Base-by-base conservation (phyloP, 2,329 filamentous ascomycete genomes). In the Phaeophleospora eucalypticola region DNA sequence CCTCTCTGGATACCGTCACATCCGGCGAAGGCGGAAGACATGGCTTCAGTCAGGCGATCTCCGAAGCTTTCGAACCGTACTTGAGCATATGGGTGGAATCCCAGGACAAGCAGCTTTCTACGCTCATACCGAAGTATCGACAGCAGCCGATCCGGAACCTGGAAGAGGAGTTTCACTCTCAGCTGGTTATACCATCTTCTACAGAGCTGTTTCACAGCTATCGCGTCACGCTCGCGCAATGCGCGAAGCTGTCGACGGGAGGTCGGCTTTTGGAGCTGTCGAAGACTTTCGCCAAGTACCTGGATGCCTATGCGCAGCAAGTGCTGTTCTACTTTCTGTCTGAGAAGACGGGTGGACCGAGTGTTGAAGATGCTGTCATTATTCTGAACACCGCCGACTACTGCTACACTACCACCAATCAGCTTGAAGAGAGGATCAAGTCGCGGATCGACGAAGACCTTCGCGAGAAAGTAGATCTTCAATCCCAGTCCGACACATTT, bases 191-290 rank as follows among this genome's bases (percentile, higher is more conserved):
- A 48, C 78, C 86, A 1, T 97, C 93, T 0, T 95, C 93, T 3
- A 96, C 95, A 37, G 93, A 98, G 64, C 79, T 98, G 0, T 98
- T 98, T 69, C 89, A 95, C 61, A 95, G 96, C 65, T 98, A 98
- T 71, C 89, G 95, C 51, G 80, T 91, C 49, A 91, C 89, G 0
- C 72, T 98, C 29, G 89, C 89, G 3, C 93, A 98, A 70, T 98
- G 93, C 68, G 89, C 93, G 3, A 97, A 96, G 67, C 77, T 98
- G 1, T 97, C 93, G 0, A 96, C 91, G 0, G 87, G 89, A n/a
- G 83, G 86, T 45, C 82, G 89, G 34, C 72, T 98, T 35, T 76
- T 94, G 9, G 91, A 98, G 55, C 72, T 98, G 7, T 86, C 89
- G 0, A 86, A 79, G 58, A 90, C 86, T 1, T 82, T 98, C 58